Conservation (phyloP, 371 early-diverging fungal species). For the Zychaea mexicana region DNA sequence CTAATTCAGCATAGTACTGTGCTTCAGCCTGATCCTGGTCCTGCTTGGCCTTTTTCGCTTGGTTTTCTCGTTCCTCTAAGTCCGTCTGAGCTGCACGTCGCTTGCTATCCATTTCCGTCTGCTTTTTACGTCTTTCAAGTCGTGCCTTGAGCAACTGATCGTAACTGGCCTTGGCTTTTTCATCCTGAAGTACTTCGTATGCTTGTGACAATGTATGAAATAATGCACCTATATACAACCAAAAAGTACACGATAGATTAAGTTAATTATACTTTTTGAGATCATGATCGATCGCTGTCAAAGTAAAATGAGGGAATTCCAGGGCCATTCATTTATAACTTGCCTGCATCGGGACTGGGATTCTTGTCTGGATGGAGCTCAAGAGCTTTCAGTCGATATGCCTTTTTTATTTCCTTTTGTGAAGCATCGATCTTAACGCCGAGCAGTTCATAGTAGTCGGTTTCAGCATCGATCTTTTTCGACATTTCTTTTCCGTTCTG, state of each 20-base stretch:
- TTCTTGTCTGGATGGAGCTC: conserved; percentile 57
- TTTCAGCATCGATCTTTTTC: conserved; percentile 33
- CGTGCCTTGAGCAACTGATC: conserved; percentile 43
- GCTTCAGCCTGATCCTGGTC: conserved; percentile 46
- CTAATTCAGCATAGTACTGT: conserved; percentile 42
- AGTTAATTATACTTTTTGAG: neutral
- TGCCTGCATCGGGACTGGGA: conserved; percentile 57
- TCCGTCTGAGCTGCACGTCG: conserved; percentile 45
- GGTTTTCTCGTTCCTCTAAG: conserved; percentile 43
- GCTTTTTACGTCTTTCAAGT: conserved; percentile 44
- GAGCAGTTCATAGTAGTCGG: conserved; percentile 78
- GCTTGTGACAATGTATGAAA: conserved; percentile 44
- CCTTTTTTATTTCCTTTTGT: conserved; percentile 69
- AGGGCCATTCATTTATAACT: too few relatives aligned
- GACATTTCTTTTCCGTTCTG: conserved; percentile 20
- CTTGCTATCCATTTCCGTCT: conserved; percentile 50
- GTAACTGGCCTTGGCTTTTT: conserved; percentile 37
- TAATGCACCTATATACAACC: conserved; percentile 25
- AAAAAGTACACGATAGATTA: neutral
- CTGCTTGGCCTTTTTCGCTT: conserved; percentile 37
- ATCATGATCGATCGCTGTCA: neutral
- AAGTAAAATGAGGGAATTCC: too few relatives aligned
- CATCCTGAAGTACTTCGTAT: conserved; percentile 37
- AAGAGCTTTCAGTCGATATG: conserved; percentile 66
- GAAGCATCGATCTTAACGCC: conserved; percentile 59